A percentile compares a stretch with the other conserved stretches of the same genome.
Evolutionary conservation across 1,284 basidiomycete genomes (phyloP).

Genomic region (Retiboletus fuscus): DNA sequence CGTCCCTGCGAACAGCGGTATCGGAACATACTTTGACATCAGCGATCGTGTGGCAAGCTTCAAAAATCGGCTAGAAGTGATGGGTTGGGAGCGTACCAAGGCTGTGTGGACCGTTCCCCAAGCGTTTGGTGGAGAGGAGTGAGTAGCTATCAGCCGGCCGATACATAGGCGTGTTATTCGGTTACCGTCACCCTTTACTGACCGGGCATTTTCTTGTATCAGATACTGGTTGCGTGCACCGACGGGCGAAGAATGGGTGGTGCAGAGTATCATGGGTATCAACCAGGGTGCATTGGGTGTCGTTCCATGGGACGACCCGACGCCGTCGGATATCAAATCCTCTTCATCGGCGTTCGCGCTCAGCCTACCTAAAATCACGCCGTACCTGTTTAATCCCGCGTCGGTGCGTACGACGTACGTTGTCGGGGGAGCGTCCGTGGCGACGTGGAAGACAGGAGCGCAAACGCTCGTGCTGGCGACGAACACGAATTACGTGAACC

Average conservation of each 20-base stretch:
- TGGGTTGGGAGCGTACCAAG: conserved; percentile 67
- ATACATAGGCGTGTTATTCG: too few species aligned
- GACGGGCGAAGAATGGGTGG: conserved; percentile 75
- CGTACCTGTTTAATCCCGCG: conserved; percentile 53
- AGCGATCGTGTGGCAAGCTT: conserved; percentile 73
- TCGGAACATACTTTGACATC: conserved; percentile 63
- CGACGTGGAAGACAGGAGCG: conserved; percentile 51
- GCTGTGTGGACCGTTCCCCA: conserved; percentile 83
- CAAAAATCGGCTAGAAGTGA: conserved; percentile 64
- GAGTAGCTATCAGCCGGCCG: conserved; percentile 39
- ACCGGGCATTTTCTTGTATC: not conserved
- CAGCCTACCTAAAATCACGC: conserved; percentile 53
- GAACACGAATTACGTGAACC: conserved; percentile 55
- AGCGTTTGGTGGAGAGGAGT: conserved; percentile 73
- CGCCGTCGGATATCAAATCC: conserved; percentile 67
- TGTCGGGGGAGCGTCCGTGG: conserved; percentile 52
- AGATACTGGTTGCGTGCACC: conserved; percentile 78
- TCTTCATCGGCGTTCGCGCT: conserved; percentile 66
- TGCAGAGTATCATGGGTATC: conserved; percentile 72
- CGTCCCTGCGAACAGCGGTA: conserved; percentile 47
- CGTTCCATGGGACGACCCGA: conserved; percentile 78
- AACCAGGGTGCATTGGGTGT: conserved; percentile 78
- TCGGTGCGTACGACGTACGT: conserved; percentile 47
- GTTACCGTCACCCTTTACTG: not conserved
- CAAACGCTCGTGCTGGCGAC: conserved; percentile 55